Base-by-base conservation (phyloP, 2,329 filamentous ascomycete species). In the Colletotrichum lini region DNA sequence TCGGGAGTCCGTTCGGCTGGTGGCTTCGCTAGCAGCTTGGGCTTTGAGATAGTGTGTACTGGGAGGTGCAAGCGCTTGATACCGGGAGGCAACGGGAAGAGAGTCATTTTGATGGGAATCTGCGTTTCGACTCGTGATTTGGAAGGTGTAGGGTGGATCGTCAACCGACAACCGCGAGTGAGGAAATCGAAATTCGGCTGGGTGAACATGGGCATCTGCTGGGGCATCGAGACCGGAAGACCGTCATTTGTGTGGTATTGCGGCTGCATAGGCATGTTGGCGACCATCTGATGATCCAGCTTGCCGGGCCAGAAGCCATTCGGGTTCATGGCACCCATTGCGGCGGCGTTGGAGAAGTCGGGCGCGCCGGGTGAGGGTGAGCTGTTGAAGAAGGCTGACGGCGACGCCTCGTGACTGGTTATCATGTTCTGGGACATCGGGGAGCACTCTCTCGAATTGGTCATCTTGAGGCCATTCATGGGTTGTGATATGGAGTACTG, bases 81-180 rank as follows among this genome's bases (percentile, higher is more conserved):
- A 13, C 93, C 92, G 0, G 87, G 84, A 1, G 95, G 95, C 57
- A 97, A 84, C 23, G 93, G 91, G 68, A 91, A 92, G 49, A 98
- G 82, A 0, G 91, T 93, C 81, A 98, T 87, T 77, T 92, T 92
- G 75, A 98, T 94, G 10, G 93, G 94, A 75, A 98, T 98, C 79
- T 98, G 96, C 0, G 96, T 98, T 84, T 99, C 96, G 21, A 98
- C 96, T 26, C 96, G 91, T 18, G 95, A 98, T 82, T 98, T 98
- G 67, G 90, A 79, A 6, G 92, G 92, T 4, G 90, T 93, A 6
- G 91, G 90, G 73, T 91, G 87, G 53, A 94, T 89, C 15, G 87
- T 88, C 49, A 94, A 80, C 61, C 82, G 82, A 61, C 81, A 86
- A 21, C 75, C 76, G 38, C 78, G 75, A 21, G 75, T 77, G 54